A percentile compares a stretch with the other conserved stretches of the same genome.
Conservation (phyloP, 1,139 yeast species). For the Kurtzmaniella quercitrusa region DNA sequence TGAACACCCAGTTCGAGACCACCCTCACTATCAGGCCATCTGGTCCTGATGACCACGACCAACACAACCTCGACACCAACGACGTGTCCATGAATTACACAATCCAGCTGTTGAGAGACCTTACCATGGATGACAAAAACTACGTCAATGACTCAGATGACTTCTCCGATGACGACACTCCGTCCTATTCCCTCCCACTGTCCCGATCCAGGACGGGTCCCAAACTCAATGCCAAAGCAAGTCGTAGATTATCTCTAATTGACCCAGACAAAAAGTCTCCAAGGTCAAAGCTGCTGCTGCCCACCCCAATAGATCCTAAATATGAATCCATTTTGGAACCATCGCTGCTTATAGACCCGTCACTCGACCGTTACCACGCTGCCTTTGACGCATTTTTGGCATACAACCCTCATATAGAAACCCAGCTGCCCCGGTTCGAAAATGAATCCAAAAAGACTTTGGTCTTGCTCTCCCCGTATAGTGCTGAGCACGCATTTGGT, state of each 20-base stretch:
- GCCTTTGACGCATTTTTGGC: constrained; percentile 46
- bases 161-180: constrained; percentile 10
- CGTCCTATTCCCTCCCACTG: background rate
- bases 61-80: constrained; percentile 7
- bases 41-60: constrained; percentile 29
- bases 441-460: constrained; percentile 47
- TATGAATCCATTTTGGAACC: constrained; percentile 26
- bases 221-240: constrained; percentile 26
- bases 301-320: constrained; percentile 15
- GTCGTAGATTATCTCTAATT: constrained; percentile 9
- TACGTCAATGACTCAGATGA: constrained; percentile 8
- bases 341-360: constrained; percentile 29
- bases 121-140: constrained; percentile 26
- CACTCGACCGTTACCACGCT: constrained; percentile 34
- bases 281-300: constrained; percentile 5
- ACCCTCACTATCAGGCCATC: constrained; percentile 43
- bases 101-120: constrained; percentile 18
- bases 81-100: constrained; percentile 45
- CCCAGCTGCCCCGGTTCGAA: constrained; percentile 44
- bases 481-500: constrained; percentile 67
- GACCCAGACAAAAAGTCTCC: constrained; percentile 3
- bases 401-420: constrained; percentile 52
- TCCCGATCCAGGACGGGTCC: constrained; percentile 13
- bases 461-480: constrained; percentile 54
- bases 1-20: constrained; percentile 46